A percentile compares a stretch with the other conserved stretches of the same genome.
phyloP scores from a whole-genome alignment of 139 green algal species.

The Dunaliella sp. region DNA sequence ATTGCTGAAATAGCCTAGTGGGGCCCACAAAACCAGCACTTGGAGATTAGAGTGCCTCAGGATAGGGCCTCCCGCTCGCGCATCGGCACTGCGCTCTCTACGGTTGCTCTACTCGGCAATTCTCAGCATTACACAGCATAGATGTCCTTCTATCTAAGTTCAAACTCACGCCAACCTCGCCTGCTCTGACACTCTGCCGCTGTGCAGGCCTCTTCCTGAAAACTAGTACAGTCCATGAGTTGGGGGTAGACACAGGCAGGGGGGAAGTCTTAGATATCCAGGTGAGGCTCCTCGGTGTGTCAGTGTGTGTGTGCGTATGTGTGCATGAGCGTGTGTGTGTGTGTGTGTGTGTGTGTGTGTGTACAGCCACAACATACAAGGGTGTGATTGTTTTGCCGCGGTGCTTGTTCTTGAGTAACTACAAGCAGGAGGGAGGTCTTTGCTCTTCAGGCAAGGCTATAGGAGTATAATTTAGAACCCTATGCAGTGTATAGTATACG shows the following conservation, averaged over 20 bases:
- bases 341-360: not conserved
- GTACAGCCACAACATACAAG: not conserved
- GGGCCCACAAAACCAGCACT: no score
- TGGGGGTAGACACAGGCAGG: conserved; percentile 85
- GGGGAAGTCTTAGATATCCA: conserved; percentile 89
- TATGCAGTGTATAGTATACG: no score
- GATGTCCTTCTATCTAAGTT: not conserved
- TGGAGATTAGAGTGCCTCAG: no score
- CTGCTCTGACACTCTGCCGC: no score
- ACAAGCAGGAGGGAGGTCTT: not conserved
- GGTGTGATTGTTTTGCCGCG: not conserved
- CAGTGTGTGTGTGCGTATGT: not conserved
- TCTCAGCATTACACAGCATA: not conserved
- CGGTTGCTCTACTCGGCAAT: no score
- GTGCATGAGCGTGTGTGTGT: not conserved
- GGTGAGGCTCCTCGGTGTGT: conserved; percentile 39
- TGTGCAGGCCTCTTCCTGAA: conserved; percentile 78
- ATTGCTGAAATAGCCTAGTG: no score
- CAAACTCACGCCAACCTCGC: no score
- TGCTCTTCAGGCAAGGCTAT: no score
- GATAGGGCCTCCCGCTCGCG: no score
- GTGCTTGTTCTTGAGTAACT: not conserved
- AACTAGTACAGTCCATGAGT: conserved; percentile 68
- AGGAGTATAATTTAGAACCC: no score
- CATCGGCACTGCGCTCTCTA: no score